phyloP scores from a whole-genome alignment of 1,139 yeast genomes.

The Saccharomyces hybrid region DNA sequence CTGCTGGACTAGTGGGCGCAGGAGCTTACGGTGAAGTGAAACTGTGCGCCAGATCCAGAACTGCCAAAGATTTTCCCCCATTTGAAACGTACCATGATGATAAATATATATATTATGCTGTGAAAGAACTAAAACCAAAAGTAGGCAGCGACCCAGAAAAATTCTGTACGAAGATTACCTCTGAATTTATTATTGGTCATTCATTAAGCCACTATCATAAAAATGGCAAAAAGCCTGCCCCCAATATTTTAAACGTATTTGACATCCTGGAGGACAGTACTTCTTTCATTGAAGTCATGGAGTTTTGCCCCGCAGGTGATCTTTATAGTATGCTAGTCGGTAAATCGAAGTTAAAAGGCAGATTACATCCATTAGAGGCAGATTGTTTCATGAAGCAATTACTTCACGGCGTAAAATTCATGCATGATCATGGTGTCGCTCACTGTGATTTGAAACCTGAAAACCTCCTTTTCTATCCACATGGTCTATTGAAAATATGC shows the following conservation, averaged over 20 bases:
- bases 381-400: constrained; percentile 66
- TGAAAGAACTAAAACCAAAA: constrained; percentile 54
- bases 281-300: constrained; percentile 67
- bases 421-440: constrained; percentile 67
- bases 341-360: constrained; percentile 17
- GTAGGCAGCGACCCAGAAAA: constrained; percentile 43
- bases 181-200: constrained; percentile 69
- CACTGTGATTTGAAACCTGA: constrained; percentile 71
- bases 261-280: constrained; percentile 53
- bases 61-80: constrained; percentile 24
- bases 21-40: constrained; percentile 64
- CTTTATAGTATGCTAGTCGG: constrained; percentile 40
- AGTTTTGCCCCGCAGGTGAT: constrained; percentile 67
- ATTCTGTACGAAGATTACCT: constrained; percentile 58
- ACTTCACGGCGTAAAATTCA: constrained; percentile 52
- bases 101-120: constrained; percentile 45
- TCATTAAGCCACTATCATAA: constrained; percentile 41
- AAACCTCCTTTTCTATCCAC: constrained; percentile 45
- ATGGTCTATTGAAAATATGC: constrained; percentile 47
- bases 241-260: constrained; percentile 58
- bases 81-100: constrained; percentile 17
- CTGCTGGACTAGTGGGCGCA: constrained; percentile 52
- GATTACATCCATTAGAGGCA: constrained; percentile 45
- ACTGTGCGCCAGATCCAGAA: constrained; percentile 38
- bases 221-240: constrained; percentile 19